phyloP scores from a whole-genome alignment of 257 asterid genomes.

The Orobanche coerulescens region DNA sequence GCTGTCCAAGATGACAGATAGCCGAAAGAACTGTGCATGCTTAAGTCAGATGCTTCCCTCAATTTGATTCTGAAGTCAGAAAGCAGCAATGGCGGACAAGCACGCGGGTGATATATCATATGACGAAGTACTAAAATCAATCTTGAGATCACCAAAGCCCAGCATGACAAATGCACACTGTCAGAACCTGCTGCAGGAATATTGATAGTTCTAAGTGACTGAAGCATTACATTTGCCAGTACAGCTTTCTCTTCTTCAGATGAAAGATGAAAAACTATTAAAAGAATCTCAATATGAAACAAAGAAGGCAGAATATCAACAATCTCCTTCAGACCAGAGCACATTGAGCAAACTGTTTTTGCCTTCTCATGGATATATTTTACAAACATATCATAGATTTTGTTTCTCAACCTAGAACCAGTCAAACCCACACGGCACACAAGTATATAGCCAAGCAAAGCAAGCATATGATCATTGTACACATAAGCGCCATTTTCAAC shows the following conservation, averaged over 20 bases:
- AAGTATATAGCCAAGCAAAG: slow-evolving; percentile 79
- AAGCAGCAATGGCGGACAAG: slow-evolving; percentile 73
- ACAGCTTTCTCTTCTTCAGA: slow-evolving; percentile 62
- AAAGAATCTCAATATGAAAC: slow-evolving; percentile 76
- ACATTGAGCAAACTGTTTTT: slow-evolving; percentile 36
- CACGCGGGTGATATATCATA: slow-evolving; percentile 58
- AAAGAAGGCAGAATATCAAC: slow-evolving; percentile 68
- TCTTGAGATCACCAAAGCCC: slow-evolving; percentile 82
- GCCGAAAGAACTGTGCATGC: slow-evolving; percentile 28
- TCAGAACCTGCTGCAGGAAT: slow-evolving; percentile 41
- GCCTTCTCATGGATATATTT: slow-evolving; percentile 52
- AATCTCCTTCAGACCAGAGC: slow-evolving; percentile 55
- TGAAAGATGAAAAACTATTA: slow-evolving; percentile 76
- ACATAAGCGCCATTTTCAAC: slow-evolving; percentile 57
- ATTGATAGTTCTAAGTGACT: slow-evolving; percentile 44
- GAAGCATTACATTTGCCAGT: slow-evolving; percentile 44
- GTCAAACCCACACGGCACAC: slow-evolving; percentile 50
- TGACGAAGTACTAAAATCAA: slow-evolving; percentile 84
- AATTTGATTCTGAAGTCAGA: slow-evolving; percentile 67
- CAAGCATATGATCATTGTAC: slow-evolving; percentile 75
- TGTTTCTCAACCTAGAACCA: slow-evolving; percentile 67
- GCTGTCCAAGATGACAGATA: slow-evolving; percentile 70
- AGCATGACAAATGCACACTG: slow-evolving; percentile 61
- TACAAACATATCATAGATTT: slow-evolving; percentile 45
- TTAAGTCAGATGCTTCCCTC: slow-evolving; percentile 50